phyloP scores from a whole-genome alignment of 768 basidiomycete genomes.

The Termitomyces sp. region DNA sequence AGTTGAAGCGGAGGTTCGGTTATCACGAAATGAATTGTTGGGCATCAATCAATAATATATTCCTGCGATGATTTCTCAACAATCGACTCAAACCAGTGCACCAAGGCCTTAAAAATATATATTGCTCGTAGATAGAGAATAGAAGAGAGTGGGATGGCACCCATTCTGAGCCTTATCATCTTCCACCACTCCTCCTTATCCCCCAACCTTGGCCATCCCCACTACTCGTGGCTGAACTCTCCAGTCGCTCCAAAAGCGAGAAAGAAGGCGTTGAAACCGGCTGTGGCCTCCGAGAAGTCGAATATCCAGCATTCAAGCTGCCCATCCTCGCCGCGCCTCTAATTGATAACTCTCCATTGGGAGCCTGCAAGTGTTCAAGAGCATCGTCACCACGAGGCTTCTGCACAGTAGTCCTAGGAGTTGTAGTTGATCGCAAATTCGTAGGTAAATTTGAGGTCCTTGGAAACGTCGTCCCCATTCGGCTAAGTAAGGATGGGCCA shows the following conservation, averaged over 20 bases:
- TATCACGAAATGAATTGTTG: background rate
- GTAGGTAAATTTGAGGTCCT: background rate
- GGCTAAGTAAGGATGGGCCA: constrained; percentile 38
- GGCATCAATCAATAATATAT: too few species aligned
- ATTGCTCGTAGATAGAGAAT: background rate
- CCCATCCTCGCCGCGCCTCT: constrained; percentile 40
- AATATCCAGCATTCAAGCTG: constrained; percentile 1
- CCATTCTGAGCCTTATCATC: constrained; percentile 6
- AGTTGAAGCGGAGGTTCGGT: background rate
- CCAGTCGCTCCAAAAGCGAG: constrained; percentile 31
- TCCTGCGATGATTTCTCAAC: background rate
- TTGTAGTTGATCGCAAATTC: background rate
- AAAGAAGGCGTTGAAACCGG: constrained; percentile 15
- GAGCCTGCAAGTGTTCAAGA: constrained; percentile 10
- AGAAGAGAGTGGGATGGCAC: constrained; percentile 4
- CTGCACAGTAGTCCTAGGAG: constrained; percentile 2
- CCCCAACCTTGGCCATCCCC: constrained; percentile 12
- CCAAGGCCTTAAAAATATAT: background rate
- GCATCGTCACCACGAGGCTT: background rate
- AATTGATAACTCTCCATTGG: constrained; percentile 43
- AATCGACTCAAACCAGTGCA: background rate
- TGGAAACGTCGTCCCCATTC: constrained; percentile 22
- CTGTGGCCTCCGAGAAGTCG: background rate
- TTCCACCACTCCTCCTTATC: constrained; percentile 21
- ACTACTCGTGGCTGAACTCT: constrained; percentile 11